Conservation (phyloP, 2,329 filamentous ascomycete genomes). For the Fusarium pseudocircinatum region DNA sequence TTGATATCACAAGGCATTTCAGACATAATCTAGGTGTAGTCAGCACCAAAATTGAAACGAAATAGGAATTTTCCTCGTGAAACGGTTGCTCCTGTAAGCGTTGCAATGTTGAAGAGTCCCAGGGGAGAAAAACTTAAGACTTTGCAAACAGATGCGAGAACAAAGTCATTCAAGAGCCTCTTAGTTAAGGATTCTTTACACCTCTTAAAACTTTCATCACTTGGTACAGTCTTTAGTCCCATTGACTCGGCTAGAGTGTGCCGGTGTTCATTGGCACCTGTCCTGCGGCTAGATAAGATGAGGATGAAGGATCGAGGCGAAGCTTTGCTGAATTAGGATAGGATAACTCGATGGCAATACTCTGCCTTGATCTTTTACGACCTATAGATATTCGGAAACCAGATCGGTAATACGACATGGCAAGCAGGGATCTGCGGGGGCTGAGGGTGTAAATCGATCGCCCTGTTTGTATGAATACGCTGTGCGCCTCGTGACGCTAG, state of each 20-base stretch:
- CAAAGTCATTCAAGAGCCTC: background rate
- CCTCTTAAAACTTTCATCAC: too few relatives aligned
- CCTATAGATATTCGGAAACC: background rate
- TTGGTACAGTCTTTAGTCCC: background rate
- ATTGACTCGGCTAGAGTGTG: background rate
- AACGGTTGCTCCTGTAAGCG: background rate
- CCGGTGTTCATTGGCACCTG: too few relatives aligned
- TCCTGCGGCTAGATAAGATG: background rate
- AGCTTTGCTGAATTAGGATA: background rate
- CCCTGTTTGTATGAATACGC: background rate
- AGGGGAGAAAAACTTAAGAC: background rate
- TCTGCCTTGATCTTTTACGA: background rate
- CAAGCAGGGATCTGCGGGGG: background rate
- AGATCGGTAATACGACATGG: background rate
- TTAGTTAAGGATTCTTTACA: background rate
- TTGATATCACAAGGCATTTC: background rate
- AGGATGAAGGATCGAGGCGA: background rate
- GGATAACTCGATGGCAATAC: background rate
- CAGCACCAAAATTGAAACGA: background rate
- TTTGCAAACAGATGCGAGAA: background rate
- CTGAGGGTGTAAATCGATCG: background rate
- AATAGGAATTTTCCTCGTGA: background rate
- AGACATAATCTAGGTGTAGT: background rate
- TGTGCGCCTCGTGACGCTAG: constrained; percentile 12
- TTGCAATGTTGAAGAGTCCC: background rate